phyloP scores from a whole-genome alignment of 768 basidiomycete species.

The Rhizopogon vesiculosus region DNA sequence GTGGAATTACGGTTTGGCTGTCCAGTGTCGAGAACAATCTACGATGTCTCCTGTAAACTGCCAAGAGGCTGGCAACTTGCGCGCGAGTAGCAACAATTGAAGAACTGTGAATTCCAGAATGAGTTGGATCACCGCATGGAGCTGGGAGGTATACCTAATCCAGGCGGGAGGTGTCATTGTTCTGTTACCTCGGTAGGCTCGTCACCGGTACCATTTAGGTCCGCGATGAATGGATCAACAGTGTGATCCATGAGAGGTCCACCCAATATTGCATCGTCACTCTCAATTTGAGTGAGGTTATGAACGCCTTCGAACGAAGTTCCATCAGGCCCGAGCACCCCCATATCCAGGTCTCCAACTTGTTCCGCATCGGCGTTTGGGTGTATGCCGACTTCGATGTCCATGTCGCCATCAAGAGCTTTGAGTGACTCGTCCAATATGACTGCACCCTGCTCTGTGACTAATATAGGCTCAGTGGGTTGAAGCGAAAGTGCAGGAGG shows the following conservation, averaged over 20 bases:
- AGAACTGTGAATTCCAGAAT: neutral
- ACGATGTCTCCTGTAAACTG: neutral
- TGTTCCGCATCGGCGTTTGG: constrained; percentile 23
- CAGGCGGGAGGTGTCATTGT: neutral
- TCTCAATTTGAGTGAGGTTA: constrained; percentile 54
- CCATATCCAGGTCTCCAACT: constrained; percentile 57
- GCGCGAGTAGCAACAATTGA: neutral
- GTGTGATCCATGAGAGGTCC: constrained; percentile 55
- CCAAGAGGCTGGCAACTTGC: neutral
- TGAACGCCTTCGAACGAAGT: constrained; percentile 48
- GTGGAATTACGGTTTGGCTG: neutral
- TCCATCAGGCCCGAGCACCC: constrained; percentile 61
- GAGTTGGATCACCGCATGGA: neutral
- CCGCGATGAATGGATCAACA: constrained; percentile 52
- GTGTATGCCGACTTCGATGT: constrained; percentile 35
- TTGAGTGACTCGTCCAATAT: constrained; percentile 54
- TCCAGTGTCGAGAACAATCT: neutral
- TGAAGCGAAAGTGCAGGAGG: constrained; percentile 57
- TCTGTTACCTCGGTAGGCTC: neutral
- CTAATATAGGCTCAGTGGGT: constrained; percentile 41
- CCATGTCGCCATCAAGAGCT: constrained; percentile 44
- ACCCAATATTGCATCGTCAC: constrained; percentile 50
- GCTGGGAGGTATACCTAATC: neutral
- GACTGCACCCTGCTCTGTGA: constrained; percentile 33
- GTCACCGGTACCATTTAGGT: neutral